phyloP scores from a whole-genome alignment of 2,329 filamentous ascomycete genomes.

The Monilinia polystroma region DNA sequence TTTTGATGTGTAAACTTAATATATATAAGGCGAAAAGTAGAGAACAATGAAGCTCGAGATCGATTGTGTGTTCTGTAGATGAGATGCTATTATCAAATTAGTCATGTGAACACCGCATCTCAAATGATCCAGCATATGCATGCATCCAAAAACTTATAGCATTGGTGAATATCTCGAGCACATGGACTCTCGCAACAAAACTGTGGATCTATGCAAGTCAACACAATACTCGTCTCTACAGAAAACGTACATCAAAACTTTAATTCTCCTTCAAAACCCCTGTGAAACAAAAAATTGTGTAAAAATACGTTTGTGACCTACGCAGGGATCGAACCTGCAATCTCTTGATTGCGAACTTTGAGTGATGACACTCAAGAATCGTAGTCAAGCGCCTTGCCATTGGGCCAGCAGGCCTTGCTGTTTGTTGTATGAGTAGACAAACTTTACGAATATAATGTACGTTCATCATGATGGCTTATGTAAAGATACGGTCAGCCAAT shows the following conservation, averaged over 20 bases:
- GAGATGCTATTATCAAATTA: no score
- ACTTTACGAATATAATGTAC: no score
- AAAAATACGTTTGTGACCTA: conserved; percentile 26
- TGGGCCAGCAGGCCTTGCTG: conserved; percentile 24
- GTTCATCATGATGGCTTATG: no score
- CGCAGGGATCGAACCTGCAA: conserved; percentile 47
- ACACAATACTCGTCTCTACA: no score
- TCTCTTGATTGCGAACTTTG: conserved; percentile 41
- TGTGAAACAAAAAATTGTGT: neutral
- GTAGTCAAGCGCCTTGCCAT: conserved; percentile 27
- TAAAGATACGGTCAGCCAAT: no score
- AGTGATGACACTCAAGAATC: conserved; percentile 42
- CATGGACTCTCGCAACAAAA: neutral
- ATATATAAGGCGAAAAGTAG: no score
- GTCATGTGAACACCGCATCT: neutral
- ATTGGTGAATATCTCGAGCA: neutral
- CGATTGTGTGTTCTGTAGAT: no score
- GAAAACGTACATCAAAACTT: neutral
- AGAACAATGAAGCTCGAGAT: no score
- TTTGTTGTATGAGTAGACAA: neutral
- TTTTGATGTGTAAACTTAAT: no score
- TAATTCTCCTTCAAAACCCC: neutral
- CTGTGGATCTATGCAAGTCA: no score
- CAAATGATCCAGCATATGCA: neutral
- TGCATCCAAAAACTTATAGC: no score